These are phyloP conservation scores for Solanum sejunctum DNA, from an alignment of 257 asterid genomes.

Conservation along the genomic window DNA sequence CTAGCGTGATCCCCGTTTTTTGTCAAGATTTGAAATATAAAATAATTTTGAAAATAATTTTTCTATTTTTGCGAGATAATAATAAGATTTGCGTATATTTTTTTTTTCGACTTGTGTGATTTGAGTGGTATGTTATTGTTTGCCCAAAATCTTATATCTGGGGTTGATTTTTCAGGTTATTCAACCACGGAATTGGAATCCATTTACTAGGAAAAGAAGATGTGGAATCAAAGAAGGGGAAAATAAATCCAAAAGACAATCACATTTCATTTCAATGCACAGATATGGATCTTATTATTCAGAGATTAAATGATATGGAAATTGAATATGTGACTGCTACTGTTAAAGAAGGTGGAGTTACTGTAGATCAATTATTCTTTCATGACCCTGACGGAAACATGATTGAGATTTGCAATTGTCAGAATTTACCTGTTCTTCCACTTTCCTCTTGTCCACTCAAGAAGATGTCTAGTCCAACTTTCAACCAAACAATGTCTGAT, in stretches of 20 bases:
- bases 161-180: constrained; percentile 34
- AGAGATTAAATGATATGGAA: constrained; percentile 37
- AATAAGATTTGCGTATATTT: too few relatives aligned
- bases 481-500: background rate
- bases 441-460: constrained; percentile 50
- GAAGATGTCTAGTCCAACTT: constrained; percentile 8
- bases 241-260: constrained; percentile 70
- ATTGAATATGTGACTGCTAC: constrained; percentile 53
- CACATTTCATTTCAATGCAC: constrained; percentile 79
- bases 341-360: constrained; percentile 65
- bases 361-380: constrained; percentile 75
- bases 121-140: too few relatives aligned
- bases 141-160: background rate
- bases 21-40: too few relatives aligned
- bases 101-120: too few relatives aligned
- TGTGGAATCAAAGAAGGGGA: constrained; percentile 7
- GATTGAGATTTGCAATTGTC: constrained; percentile 77
- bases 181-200: constrained; percentile 83
- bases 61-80: too few relatives aligned
- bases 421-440: constrained; percentile 64
- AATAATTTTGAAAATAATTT: too few relatives aligned
- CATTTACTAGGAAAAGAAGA: constrained; percentile 52
- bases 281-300: constrained; percentile 36
- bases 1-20: too few relatives aligned
- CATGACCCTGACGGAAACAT: constrained; percentile 47